Conservation (phyloP, 306 rosid species). For the Malus fusca region DNA sequence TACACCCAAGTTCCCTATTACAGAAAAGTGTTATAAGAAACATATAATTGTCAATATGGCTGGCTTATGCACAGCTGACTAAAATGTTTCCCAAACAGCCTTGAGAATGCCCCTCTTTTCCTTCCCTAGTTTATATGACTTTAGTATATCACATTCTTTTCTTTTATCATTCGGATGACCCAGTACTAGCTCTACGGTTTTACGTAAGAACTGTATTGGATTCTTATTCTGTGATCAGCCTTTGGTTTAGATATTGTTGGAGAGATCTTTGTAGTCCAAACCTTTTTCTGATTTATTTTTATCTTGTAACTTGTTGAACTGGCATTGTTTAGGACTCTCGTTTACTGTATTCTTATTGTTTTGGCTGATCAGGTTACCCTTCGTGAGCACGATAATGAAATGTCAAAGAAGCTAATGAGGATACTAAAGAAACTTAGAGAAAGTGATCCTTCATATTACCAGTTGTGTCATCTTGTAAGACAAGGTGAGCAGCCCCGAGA, state of each 20-base stretch:
- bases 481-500: constrained; percentile 98
- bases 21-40: neutral
- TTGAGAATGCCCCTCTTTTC: neutral
- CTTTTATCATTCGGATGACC: neutral
- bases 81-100: neutral
- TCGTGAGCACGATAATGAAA: constrained; percentile 50
- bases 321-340: neutral
- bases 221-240: neutral
- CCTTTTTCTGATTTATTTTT: neutral
- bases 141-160: neutral
- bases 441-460: constrained; percentile 53
- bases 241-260: neutral
- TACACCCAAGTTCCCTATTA: neutral
- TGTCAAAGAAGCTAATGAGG: constrained; percentile 73
- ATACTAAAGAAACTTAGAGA: constrained; percentile 61
- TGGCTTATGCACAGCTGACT: neutral
- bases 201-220: neutral
- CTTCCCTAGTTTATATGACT: neutral
- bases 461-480: constrained; percentile 75
- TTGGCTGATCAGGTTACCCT: constrained; percentile 53
- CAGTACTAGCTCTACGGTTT: neutral
- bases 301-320: neutral
- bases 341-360: constrained; percentile 13
- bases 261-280: neutral
- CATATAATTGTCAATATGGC: neutral